phyloP scores from a whole-genome alignment of 768 basidiomycete species.

The Tremella fuciformis region DNA sequence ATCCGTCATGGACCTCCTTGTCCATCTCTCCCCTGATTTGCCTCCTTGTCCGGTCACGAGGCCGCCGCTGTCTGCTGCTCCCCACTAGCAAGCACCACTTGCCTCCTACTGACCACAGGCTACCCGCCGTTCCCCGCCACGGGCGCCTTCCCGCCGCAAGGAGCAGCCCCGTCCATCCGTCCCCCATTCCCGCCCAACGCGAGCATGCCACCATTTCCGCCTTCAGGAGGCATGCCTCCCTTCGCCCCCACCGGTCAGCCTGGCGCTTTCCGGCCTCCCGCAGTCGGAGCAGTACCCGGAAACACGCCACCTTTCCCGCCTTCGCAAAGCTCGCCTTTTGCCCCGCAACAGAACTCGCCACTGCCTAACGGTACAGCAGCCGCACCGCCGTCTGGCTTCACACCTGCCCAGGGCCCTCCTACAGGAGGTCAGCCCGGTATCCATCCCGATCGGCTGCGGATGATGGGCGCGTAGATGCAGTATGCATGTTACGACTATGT shows the following conservation, averaged over 20 bases:
- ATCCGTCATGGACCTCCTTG: too few relatives aligned
- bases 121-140: slow-evolving; percentile 1
- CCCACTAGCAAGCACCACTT: too few relatives aligned
- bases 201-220: neutral
- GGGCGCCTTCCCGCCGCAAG: neutral
- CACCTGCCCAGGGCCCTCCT: slow-evolving; percentile 20
- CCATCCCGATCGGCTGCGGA: slow-evolving; percentile 50
- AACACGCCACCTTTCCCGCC: slow-evolving; percentile 20
- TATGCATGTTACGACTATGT: neutral
- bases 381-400: slow-evolving; percentile 17
- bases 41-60: too few relatives aligned
- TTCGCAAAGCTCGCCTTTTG: slow-evolving; percentile 1
- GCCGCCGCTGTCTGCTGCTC: too few relatives aligned
- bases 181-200: slow-evolving; percentile 13
- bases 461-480: slow-evolving; percentile 42
- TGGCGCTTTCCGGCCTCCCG: slow-evolving; percentile 27
- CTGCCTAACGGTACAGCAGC: slow-evolving; percentile 5
- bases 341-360: neutral
- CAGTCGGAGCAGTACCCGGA: slow-evolving; percentile 10
- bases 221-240: slow-evolving; percentile 24
- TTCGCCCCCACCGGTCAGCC: slow-evolving; percentile 23
- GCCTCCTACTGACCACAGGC: neutral
- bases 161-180: neutral
- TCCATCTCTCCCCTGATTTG: too few relatives aligned
- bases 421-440: slow-evolving; percentile 33